Evolutionary conservation across 805 yeast genomes (phyloP).

Genomic region (Yarrowia sp.): DNA sequence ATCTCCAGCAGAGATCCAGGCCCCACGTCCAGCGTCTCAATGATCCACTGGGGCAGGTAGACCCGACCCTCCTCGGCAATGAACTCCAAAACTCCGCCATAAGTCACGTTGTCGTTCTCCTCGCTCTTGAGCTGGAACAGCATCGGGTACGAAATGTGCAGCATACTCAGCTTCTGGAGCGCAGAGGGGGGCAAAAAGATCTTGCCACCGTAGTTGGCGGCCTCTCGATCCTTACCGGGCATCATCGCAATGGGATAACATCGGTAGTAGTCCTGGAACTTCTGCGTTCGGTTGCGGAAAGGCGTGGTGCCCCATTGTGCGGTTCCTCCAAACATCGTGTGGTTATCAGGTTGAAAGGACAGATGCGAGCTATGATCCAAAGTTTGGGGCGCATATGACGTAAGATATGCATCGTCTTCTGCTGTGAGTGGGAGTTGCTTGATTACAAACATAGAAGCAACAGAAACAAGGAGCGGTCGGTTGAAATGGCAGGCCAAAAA

Average conservation of each 20-base stretch:
- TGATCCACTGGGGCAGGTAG: slow-evolving; percentile 96
- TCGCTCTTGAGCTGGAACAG: slow-evolving; percentile 76
- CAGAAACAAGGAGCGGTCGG: neutral
- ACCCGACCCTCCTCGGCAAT: slow-evolving; percentile 96
- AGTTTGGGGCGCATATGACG: neutral
- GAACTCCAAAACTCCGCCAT: slow-evolving; percentile 93
- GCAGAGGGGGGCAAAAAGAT: slow-evolving; percentile 94
- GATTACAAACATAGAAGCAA: no score
- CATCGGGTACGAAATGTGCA: slow-evolving; percentile 96
- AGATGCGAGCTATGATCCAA: neutral
- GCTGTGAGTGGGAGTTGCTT: no score
- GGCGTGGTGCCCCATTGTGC: slow-evolving; percentile 27
- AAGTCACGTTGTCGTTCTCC: slow-evolving; percentile 59
- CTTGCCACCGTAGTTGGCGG: slow-evolving; percentile 90
- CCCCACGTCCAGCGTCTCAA: slow-evolving; percentile 65
- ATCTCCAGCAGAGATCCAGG: slow-evolving; percentile 83
- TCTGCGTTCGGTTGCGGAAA: slow-evolving; percentile 32
- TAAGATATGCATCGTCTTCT: neutral
- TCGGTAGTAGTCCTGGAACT: slow-evolving; percentile 83
- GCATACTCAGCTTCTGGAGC: slow-evolving; percentile 76
- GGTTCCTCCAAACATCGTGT: slow-evolving; percentile 22
- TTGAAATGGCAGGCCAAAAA: neutral
- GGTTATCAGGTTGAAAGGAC: neutral
- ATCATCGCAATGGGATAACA: slow-evolving; percentile 90
- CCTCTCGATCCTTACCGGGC: slow-evolving; percentile 67